Evolutionary conservation across 495 filamentous ascomycete species (phyloP).

Genomic region (Aspergillus mulundensis): DNA sequence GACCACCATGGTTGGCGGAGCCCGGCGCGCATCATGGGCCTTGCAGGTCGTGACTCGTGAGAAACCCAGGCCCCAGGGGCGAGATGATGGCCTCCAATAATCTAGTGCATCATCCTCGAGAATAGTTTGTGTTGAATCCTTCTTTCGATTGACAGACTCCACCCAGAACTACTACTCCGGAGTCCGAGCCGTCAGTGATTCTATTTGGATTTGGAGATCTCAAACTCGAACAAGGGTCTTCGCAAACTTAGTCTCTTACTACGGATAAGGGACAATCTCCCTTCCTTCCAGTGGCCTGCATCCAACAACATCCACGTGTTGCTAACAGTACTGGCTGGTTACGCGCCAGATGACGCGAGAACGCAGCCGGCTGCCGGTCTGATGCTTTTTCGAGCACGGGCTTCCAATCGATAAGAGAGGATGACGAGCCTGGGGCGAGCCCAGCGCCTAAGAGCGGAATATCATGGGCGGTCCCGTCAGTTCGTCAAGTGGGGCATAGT

Average conservation of each 20-base stretch:
- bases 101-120: too few species aligned
- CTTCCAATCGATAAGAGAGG: slow-evolving; percentile 5
- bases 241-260: not conserved
- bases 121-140: too few species aligned
- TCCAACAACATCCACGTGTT: slow-evolving; percentile 22
- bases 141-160: not conserved
- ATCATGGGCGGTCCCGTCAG: not conserved
- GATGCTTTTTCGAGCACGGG: not conserved
- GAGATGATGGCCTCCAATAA: not conserved
- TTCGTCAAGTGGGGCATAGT: not conserved
- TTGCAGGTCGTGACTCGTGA: not conserved
- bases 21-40: not conserved
- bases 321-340: slow-evolving; percentile 4
- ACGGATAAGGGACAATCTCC: not conserved
- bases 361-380: not conserved
- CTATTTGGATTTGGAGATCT: not conserved
- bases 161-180: not conserved
- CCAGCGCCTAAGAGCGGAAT: slow-evolving; percentile 12
- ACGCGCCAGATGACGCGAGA: slow-evolving; percentile 19
- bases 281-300: slow-evolving; percentile 16
- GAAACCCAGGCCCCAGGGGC: not conserved
- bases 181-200: not conserved
- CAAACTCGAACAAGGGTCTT: not conserved
- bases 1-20: slow-evolving; percentile 9
- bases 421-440: not conserved